phyloP scores from a whole-genome alignment of 2,329 filamentous ascomycete genomes.

The Clonostachys byssicola region DNA sequence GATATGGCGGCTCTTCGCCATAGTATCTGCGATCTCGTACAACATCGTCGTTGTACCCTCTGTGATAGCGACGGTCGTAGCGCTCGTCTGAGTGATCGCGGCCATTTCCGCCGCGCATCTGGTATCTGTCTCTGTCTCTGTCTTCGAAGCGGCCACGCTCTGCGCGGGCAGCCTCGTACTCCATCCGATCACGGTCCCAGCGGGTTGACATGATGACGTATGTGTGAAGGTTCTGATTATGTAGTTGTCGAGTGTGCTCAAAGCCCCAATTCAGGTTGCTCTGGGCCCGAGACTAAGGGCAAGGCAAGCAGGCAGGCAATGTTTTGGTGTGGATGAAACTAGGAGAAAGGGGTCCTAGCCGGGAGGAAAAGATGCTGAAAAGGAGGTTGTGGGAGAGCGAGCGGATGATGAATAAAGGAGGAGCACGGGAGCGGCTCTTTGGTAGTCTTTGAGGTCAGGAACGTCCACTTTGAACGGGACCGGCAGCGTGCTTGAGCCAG shows the following conservation, averaged over 20 bases:
- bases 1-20: slow-evolving; percentile 46
- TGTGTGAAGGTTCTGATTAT: not conserved
- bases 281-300: not conserved
- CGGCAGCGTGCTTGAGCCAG: not conserved
- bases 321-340: not conserved
- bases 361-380: not conserved
- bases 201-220: slow-evolving; percentile 10
- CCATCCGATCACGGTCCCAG: slow-evolving; percentile 53
- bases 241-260: not conserved
- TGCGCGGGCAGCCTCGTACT: slow-evolving; percentile 14
- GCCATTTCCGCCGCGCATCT: slow-evolving; percentile 22
- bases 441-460: too few relatives aligned
- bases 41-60: slow-evolving; percentile 40
- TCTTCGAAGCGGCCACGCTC: slow-evolving; percentile 47
- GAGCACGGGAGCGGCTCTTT: too few relatives aligned
- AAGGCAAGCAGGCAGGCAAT: not conserved
- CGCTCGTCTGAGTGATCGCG: slow-evolving; percentile 46
- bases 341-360: not conserved
- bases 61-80: slow-evolving; percentile 35
- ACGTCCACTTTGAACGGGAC: too few relatives aligned
- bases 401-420: not conserved
- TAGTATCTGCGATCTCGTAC: slow-evolving; percentile 47
- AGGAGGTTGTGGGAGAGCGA: not conserved
- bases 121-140: slow-evolving; percentile 50
- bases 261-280: not conserved